Base-by-base conservation (phyloP, 2,329 filamentous ascomycete species). In the Seiridium cupressi region DNA sequence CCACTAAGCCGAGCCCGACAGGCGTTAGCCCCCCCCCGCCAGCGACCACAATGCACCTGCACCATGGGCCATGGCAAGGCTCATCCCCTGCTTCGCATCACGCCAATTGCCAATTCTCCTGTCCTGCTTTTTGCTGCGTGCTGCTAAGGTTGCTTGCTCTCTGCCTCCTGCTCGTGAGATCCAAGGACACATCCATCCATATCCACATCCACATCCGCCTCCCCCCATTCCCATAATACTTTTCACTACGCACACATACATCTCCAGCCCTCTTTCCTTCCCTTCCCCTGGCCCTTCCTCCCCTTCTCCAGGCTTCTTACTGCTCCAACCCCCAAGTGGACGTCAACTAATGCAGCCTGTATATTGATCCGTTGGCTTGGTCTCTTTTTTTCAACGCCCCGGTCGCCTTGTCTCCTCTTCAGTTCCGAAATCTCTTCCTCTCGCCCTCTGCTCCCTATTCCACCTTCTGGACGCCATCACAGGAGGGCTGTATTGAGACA, bases 351-450 rank as follows among this genome's bases (percentile, higher is more conserved):
- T 73, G 70, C 69, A 70, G 71, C 69, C 71, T 72, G 71, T 73
- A 72, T 73, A 73, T 73, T 73, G 70, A 72, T 64, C 66, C 67
- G 66, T 68, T 66, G 62, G 65, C 68, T 70, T 71, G 69, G 69
- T 69, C 66, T 59, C 66, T 65, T 66, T 66, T 72, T 67, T 65
- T 40, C 49, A 18, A 35, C 60, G 26, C 26, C 55, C 51, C 40
- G n/a, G 55, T 38, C 31, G 49, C 51, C 47, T 26, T 44, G 48
- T 58, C 55, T 36, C 48, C 55, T 44, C 46, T 38, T 40, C 47
- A 48, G 49, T 40, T 59, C 46, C 40, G 47, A 48, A 61, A 64
- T 66, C 66, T 65, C 53, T 63, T 59, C 55, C 13, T 31, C 44
- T n/a, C 36, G n/a, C 51, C 26, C 38, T 35, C 40, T 55, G n/a